A percentile compares a stretch with the other conserved stretches of the same genome.
Evolutionary conservation across 2,329 filamentous ascomycete species (phyloP).

Genomic region (Alternaria sp.): DNA sequence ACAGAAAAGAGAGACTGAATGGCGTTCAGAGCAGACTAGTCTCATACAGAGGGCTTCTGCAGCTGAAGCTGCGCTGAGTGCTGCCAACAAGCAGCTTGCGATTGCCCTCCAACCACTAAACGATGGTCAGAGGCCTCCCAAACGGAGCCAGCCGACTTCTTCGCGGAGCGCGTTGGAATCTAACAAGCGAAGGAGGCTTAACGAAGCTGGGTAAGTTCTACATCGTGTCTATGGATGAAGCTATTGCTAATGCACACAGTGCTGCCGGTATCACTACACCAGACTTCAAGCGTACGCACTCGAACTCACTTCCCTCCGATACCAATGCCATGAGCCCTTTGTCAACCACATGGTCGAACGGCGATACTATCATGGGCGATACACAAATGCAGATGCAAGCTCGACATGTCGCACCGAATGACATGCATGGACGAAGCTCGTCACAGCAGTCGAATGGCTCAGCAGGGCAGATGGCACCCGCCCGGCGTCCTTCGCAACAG

Average conservation of each 20-base stretch:
- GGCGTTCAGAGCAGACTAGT: background rate
- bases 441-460: background rate
- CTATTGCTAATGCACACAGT: background rate
- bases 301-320: background rate
- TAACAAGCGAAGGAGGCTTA: constrained; percentile 1
- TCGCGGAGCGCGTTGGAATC: background rate
- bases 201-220: background rate
- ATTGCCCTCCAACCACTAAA: too few relatives aligned
- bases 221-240: background rate
- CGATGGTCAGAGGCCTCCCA: background rate
- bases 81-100: background rate
- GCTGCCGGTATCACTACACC: background rate
- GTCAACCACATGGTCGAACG: background rate
- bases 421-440: background rate
- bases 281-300: background rate
- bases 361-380: background rate
- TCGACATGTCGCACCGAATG: background rate
- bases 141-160: background rate
- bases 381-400: background rate
- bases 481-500: background rate
- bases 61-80: background rate
- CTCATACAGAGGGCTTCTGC: too few relatives aligned
- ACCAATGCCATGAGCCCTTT: background rate
- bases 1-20: background rate
- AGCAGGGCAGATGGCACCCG: background rate